Conservation (phyloP, 768 basidiomycete species). For the Tephrocybe sp. region DNA sequence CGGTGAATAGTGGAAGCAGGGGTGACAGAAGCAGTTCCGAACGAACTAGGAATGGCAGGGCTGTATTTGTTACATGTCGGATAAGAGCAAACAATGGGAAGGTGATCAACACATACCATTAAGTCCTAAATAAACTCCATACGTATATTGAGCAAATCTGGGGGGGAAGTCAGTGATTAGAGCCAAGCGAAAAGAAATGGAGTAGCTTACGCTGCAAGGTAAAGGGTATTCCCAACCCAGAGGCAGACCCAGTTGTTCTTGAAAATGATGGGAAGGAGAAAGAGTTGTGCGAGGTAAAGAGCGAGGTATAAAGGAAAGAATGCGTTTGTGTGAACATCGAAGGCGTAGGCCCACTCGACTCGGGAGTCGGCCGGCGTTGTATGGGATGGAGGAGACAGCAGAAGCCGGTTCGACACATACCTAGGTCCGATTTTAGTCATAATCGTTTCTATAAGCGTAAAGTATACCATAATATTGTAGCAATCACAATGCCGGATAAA, state of each 20-base stretch:
- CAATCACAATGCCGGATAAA: slow-evolving; percentile 66
- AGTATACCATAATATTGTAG: slow-evolving; percentile 74
- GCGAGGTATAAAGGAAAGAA: slow-evolving; percentile 94
- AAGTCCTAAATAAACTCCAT: slow-evolving; percentile 85
- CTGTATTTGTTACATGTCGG: slow-evolving; percentile 32
- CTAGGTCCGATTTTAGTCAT: slow-evolving; percentile 30
- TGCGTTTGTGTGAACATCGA: slow-evolving; percentile 95
- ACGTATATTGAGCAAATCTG: slow-evolving; percentile 87
- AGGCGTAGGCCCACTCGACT: slow-evolving; percentile 93
- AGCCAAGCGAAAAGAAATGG: background rate
- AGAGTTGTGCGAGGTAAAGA: slow-evolving; percentile 84
- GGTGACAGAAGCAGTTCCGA: slow-evolving; percentile 90
- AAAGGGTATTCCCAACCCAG: slow-evolving; percentile 88
- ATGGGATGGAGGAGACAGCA: slow-evolving; percentile 71
- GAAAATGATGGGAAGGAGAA: slow-evolving; percentile 79
- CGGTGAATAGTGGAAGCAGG: slow-evolving; percentile 79
- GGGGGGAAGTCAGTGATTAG: slow-evolving; percentile 1
- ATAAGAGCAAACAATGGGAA: slow-evolving; percentile 11
- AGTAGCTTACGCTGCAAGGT: slow-evolving; percentile 72
- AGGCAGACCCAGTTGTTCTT: slow-evolving; percentile 92
- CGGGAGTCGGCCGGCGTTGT: slow-evolving; percentile 64
- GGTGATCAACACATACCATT: slow-evolving; percentile 46
- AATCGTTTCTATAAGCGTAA: background rate
- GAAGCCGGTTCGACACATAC: slow-evolving; percentile 68
- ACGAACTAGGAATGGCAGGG: slow-evolving; percentile 91